Evolutionary conservation across 345 rosid species (phyloP).

Genomic region (Clarkia xantiana): DNA sequence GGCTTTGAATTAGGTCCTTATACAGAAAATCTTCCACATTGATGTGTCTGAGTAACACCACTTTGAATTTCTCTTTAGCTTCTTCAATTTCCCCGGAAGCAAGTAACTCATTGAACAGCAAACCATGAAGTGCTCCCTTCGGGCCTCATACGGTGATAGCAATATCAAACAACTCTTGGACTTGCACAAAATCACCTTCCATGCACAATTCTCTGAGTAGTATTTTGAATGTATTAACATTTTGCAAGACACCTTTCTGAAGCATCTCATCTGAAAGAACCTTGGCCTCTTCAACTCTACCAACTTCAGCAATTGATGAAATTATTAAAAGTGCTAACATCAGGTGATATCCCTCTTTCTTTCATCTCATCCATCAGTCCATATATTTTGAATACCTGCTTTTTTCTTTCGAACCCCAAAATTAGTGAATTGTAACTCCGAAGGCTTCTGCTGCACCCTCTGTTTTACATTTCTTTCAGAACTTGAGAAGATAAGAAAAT

Average conservation of each 20-base stretch:
- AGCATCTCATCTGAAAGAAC: constrained; percentile 74
- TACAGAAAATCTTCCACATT: constrained; percentile 50
- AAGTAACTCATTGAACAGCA: constrained; percentile 71
- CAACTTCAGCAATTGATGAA: constrained; percentile 41
- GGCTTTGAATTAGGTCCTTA: constrained; percentile 51
- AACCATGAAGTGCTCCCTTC: constrained; percentile 60
- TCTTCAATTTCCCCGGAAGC: constrained; percentile 42
- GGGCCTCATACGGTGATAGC: constrained; percentile 70
- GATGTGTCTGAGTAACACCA: constrained; percentile 51
- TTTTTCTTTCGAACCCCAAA: constrained; percentile 60
- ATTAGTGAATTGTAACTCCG: constrained; percentile 83
- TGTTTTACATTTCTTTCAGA: constrained; percentile 95
- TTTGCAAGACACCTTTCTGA: constrained; percentile 57
- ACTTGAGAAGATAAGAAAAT: constrained; percentile 83
- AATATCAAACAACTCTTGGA: constrained; percentile 65
- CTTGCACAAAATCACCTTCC: constrained; percentile 45
- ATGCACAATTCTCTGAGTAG: constrained; percentile 64
- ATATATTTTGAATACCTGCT: constrained; percentile 74
- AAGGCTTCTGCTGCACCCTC: constrained; percentile 60
- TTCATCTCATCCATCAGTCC: constrained; percentile 93
- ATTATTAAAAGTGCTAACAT: constrained; percentile 61
- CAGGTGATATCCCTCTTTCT: constrained; percentile 74
- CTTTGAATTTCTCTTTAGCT: constrained; percentile 58
- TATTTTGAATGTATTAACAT: constrained; percentile 53
- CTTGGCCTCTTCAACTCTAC: constrained; percentile 63